Evolutionary conservation across 352 stramenopile genomes (phyloP).

Genomic region (Thalassiosira sp.): DNA sequence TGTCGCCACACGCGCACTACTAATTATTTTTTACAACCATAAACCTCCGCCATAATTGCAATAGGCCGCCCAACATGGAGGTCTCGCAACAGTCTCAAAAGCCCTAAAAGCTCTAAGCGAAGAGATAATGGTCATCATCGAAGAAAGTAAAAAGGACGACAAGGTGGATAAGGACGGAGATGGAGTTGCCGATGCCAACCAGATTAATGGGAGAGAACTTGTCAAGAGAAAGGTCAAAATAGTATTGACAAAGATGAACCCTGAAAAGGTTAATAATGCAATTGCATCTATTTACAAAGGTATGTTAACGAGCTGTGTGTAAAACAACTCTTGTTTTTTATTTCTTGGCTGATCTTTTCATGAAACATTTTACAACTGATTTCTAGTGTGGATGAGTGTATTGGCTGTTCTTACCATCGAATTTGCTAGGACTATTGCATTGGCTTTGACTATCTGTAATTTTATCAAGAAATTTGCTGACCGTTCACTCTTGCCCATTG

Average conservation of each 20-base stretch:
- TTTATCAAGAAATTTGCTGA: slow-evolving; percentile 73
- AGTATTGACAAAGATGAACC: slow-evolving; percentile 81
- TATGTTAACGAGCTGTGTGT: too few species aligned
- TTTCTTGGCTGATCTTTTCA: background rate
- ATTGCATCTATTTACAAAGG: slow-evolving; percentile 71
- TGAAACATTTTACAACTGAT: background rate
- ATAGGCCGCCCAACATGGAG: slow-evolving; percentile 68
- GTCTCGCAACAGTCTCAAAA: slow-evolving; percentile 55
- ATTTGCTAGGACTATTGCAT: slow-evolving; percentile 79
- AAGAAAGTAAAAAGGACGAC: slow-evolving; percentile 82
- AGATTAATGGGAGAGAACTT: slow-evolving; percentile 70
- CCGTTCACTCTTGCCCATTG: slow-evolving; percentile 61
- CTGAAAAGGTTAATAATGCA: slow-evolving; percentile 72
- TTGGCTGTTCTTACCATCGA: slow-evolving; percentile 82
- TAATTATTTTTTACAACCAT: slow-evolving; percentile 6
- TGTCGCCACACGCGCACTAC: slow-evolving; percentile 3
- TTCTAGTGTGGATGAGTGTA: slow-evolving; percentile 75
- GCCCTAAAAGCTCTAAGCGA: slow-evolving; percentile 56
- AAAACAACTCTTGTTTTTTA: too few species aligned
- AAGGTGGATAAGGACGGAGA: slow-evolving; percentile 70
- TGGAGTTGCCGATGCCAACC: slow-evolving; percentile 66
- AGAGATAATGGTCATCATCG: slow-evolving; percentile 72
- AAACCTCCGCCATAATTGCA: background rate
- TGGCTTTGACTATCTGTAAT: slow-evolving; percentile 76
- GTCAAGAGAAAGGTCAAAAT: slow-evolving; percentile 76